Evolutionary conservation across 768 basidiomycete genomes (phyloP).

Genomic region (Boletus barrowsii): DNA sequence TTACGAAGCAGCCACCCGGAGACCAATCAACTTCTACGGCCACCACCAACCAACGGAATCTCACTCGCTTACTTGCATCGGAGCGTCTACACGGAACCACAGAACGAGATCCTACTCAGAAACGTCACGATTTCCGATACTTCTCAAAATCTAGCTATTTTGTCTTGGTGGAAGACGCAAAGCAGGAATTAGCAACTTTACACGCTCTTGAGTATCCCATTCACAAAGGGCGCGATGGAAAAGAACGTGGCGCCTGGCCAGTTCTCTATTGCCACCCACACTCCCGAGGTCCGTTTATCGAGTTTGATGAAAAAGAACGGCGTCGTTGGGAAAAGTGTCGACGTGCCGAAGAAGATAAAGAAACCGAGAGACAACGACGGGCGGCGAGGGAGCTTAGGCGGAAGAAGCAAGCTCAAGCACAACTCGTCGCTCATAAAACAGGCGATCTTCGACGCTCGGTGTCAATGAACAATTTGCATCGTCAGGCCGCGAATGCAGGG

Average conservation of each 20-base stretch:
- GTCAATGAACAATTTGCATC: slow-evolving; percentile 75
- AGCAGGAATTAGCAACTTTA: slow-evolving; percentile 79
- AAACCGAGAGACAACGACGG: slow-evolving; percentile 28
- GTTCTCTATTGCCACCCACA: slow-evolving; percentile 74
- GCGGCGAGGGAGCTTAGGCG: slow-evolving; percentile 27
- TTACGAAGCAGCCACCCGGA: slow-evolving; percentile 27
- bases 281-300: slow-evolving; percentile 69
- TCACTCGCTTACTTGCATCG: slow-evolving; percentile 67
- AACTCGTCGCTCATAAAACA: slow-evolving; percentile 28
- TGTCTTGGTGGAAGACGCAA: slow-evolving; percentile 89
- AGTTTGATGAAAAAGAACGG: slow-evolving; percentile 73
- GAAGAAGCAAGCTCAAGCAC: slow-evolving; percentile 29
- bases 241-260: slow-evolving; percentile 72
- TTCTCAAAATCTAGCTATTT: slow-evolving; percentile 75
- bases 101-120: slow-evolving; percentile 90
- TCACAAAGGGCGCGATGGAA: slow-evolving; percentile 48
- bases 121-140: slow-evolving; percentile 84
- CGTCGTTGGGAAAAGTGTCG: slow-evolving; percentile 61
- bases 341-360: slow-evolving; percentile 36
- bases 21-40: slow-evolving; percentile 31
- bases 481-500: slow-evolving; percentile 42
- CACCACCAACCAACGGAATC: slow-evolving; percentile 41
- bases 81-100: slow-evolving; percentile 81
- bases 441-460: slow-evolving; percentile 69
- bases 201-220: slow-evolving; percentile 77